phyloP scores from a whole-genome alignment of 257 asterid genomes.

The Solanum neorickii region DNA sequence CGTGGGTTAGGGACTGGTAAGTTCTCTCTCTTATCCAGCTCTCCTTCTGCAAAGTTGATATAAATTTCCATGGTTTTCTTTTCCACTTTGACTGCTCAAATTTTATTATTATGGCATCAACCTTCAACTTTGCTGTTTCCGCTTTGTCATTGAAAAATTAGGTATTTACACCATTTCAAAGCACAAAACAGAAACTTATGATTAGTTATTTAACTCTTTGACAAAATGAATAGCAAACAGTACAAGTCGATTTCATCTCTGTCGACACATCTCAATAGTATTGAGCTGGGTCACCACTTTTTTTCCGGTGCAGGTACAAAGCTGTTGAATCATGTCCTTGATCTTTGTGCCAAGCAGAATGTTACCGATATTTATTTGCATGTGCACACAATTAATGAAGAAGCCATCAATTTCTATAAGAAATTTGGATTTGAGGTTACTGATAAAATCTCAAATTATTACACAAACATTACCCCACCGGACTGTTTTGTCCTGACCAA shows the following conservation, averaged over 20 bases:
- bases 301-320: slow-evolving; percentile 40
- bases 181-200: not conserved
- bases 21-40: not conserved
- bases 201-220: not conserved
- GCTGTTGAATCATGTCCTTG: slow-evolving; percentile 76
- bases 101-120: not conserved
- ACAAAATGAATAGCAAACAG: not conserved
- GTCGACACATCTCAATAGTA: not conserved
- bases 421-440: slow-evolving; percentile 89
- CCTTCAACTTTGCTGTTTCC: not conserved
- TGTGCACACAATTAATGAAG: slow-evolving; percentile 91
- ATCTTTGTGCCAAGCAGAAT: slow-evolving; percentile 70
- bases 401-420: slow-evolving; percentile 86
- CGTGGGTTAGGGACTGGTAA: slow-evolving; percentile 44
- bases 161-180: not conserved
- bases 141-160: not conserved
- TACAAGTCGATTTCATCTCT: not conserved
- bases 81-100: not conserved
- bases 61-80: not conserved
- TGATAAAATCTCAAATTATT: slow-evolving; percentile 78
- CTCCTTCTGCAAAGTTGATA: not conserved
- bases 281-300: not conserved
- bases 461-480: slow-evolving; percentile 82
- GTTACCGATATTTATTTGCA: slow-evolving; percentile 87
- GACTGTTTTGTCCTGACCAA: slow-evolving; percentile 83